These are phyloP conservation scores for Xylaria sp. DNA, from an alignment of 2,329 filamentous ascomycete genomes.

Conservation along the genomic window DNA sequence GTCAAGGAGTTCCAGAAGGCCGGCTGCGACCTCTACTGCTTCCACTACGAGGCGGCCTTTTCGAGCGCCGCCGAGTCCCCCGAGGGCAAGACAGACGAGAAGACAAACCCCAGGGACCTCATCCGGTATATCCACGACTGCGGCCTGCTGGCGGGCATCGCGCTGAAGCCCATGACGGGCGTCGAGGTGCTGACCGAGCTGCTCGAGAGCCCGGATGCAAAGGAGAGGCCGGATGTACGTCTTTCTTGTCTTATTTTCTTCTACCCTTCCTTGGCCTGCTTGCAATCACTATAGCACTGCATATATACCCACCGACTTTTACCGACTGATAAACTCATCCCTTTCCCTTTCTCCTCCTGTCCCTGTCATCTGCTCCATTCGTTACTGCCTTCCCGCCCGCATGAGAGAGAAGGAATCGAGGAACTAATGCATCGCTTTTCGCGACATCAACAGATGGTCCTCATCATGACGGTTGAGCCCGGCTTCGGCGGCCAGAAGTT, in stretches of 20 bases:
- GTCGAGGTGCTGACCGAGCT: conserved; percentile 95
- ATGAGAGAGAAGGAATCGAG: no score
- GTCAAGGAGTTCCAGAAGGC: conserved; percentile 93
- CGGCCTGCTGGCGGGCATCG: conserved; percentile 91
- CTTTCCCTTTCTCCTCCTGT: no score
- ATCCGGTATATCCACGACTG: conserved; percentile 90
- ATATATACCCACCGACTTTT: not conserved
- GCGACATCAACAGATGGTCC: conserved; percentile 79
- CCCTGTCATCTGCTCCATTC: no score
- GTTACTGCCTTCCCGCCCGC: no score
- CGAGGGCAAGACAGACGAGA: conserved; percentile 72
- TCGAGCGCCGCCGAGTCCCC: conserved; percentile 87
- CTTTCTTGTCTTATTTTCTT: not conserved
- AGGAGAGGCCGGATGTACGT: conserved; percentile 88
- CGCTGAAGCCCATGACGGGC: conserved; percentile 91
- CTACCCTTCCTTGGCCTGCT: no score
- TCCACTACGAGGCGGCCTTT: conserved; percentile 97
- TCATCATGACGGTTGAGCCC: conserved; percentile 98
- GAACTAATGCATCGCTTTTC: not conserved
- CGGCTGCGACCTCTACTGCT: conserved; percentile 98
- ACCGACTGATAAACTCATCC: no score
- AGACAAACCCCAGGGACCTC: conserved; percentile 85
- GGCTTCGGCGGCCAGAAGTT: conserved; percentile 99
- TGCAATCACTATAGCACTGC: not conserved
- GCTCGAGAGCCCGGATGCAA: conserved; percentile 75